Evolutionary conservation across 2,329 filamentous ascomycete species (phyloP), one percentile per base, ranked within the genome.

Genomic region (Chaetomiaceae sp.): DNA sequence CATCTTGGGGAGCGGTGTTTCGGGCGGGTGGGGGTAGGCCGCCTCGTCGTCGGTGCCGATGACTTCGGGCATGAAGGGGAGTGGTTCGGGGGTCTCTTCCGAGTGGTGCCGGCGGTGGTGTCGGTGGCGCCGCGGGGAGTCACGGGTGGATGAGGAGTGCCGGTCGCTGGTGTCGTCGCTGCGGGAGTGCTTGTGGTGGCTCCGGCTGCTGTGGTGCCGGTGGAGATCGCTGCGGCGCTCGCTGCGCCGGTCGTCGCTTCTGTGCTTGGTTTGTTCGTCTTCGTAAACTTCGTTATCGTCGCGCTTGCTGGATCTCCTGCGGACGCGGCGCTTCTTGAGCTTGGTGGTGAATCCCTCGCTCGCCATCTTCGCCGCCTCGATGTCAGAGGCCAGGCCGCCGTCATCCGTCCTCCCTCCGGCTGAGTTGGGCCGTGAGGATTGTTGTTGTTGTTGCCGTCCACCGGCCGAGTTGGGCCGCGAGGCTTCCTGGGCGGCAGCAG

Each of bases 251-350:
- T 56, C 45, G 8, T 55, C 51, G 25, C 51, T 49, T 17, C 42
- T 51, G 43, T 43, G 53, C 23, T 56, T 53, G 25, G 5, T 5
- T 3, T 53, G 50, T 19, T 55, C 61, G 1, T 67, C 61, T 12
- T 65, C 64, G 20, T 66, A 64, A 33, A 62, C 72, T 51, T 69
- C 65, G 39, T 64, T 66, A 43, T 60, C 63, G 47, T 68, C 59
- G n/a, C 62, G 54, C 33, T 60, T 60, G 23, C 54, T 56, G 17
- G 61, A 62, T 52, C 61, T 64, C 34, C 68, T 70, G 38, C 69
- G 71, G 20, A 68, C 60, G 23, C 66, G 68, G 64, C 77, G 78
- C 65, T 76, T 80, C 59, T 69, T 71, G 25, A 80, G 65, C 61
- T 72, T 77, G 12, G 76, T 78, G 19, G 72, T 75, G 58, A 76